These are phyloP conservation scores for Hypoxylon cercidicola DNA, from an alignment of 495 filamentous ascomycete genomes.

Conservation along the genomic window DNA sequence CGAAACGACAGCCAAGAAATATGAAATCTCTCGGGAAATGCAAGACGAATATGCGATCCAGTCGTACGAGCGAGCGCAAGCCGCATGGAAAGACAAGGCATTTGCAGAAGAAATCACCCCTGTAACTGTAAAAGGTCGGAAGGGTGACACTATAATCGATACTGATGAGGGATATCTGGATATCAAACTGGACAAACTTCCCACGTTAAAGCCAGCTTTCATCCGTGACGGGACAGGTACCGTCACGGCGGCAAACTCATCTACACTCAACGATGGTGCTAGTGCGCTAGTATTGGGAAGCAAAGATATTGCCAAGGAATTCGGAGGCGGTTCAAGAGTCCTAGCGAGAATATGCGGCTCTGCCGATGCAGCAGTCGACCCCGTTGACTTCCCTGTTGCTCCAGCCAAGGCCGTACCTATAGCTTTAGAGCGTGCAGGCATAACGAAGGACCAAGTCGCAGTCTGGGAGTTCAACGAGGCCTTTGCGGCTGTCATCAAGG, in stretches of 20 bases:
- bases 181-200: constrained; percentile 84
- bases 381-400: constrained; percentile 94
- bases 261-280: constrained; percentile 92
- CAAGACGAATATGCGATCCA: constrained; percentile 92
- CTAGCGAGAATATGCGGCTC: constrained; percentile 85
- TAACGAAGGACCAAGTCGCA: constrained; percentile 87
- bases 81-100: constrained; percentile 81
- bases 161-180: constrained; percentile 90
- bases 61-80: constrained; percentile 87
- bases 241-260: constrained; percentile 93
- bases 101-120: constrained; percentile 90
- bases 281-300: constrained; percentile 88
- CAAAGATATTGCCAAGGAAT: constrained; percentile 78
- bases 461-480: constrained; percentile 99
- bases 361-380: constrained; percentile 91
- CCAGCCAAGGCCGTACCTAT: constrained; percentile 92
- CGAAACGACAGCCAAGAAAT: constrained; percentile 93
- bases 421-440: constrained; percentile 87
- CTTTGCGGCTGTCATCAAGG: constrained; percentile 95
- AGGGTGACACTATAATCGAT: constrained; percentile 80
- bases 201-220: constrained; percentile 90
- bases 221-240: constrained; percentile 84
- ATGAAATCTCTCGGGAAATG: constrained; percentile 78
- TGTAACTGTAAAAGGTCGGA: constrained; percentile 83
- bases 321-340: constrained; percentile 75